Base-by-base conservation (phyloP, 2,329 filamentous ascomycete genomes). In the Botryosphaeria agaves region DNA sequence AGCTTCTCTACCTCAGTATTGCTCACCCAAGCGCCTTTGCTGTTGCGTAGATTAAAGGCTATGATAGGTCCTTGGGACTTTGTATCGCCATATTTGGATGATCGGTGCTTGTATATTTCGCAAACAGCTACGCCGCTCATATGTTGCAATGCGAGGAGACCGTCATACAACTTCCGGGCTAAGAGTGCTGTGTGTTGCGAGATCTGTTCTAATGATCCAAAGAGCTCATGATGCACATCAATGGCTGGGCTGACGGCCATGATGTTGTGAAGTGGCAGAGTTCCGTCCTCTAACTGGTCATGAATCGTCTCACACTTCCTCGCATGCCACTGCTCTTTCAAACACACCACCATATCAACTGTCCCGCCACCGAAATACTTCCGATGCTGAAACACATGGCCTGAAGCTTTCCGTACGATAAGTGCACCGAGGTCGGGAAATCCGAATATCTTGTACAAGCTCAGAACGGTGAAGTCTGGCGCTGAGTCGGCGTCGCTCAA, bases 371-470 rank as follows among this genome's bases (percentile, higher is more conserved):
- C 87, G 53, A 98, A 98, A 44, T 91, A 98, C 37, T 61, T 73
- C 35, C 83, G 70, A 25, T 62, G 59, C 18, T 67, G 58, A 28
- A 93, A 73, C 3, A 76, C 47, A 23, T 64, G 50, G 5, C 69
- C 71, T 8, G 79, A 69, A 18, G 69, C 63, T 41, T 81, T 84
- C 25, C 78, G 72, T 8, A 95, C 72, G 18, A 95, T 72, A 34
- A 98, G 56, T 1, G 76, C 84, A 2, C 87, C 87, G 2, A 95
- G 61, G 47, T 95, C 82, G 0, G 87, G 87, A 39, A 94, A 94
- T 1, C 89, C 87, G 50, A 95, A 95, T n/a, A 94, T 85, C 51
- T 95, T 98, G 58, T 94, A 91, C 38, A 95, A 73, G 51, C 85
- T 94, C 25, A 95, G 46, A 0, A 82, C 78, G 0, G 72, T 76